A percentile compares a stretch with the other conserved stretches of the same genome.
phyloP scores from a whole-genome alignment of 1,284 basidiomycete species.

The Gymnopus androsaceus region DNA sequence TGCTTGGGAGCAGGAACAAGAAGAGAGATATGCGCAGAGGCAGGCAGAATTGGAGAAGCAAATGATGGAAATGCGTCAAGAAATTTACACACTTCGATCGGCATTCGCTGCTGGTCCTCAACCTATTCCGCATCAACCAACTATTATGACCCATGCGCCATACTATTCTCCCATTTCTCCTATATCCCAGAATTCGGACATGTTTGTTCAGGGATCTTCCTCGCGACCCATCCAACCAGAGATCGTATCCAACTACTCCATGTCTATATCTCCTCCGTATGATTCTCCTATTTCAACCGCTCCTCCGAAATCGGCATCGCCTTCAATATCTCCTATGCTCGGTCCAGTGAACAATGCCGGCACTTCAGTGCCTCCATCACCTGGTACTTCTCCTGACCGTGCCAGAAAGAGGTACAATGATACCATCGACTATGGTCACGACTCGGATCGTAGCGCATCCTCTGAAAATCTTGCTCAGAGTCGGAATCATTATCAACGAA shows the following conservation, averaged over 20 bases:
- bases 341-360: not conserved
- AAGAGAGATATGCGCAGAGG: constrained; percentile 52
- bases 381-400: not conserved
- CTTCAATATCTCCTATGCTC: constrained; percentile 7
- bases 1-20: constrained; percentile 71
- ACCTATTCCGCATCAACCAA: not conserved
- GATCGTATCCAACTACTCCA: constrained; percentile 15
- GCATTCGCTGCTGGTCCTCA: constrained; percentile 27
- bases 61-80: constrained; percentile 58
- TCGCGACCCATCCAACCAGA: constrained; percentile 26
- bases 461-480: not conserved
- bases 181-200: constrained; percentile 29
- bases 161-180: constrained; percentile 40
- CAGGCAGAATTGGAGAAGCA: constrained; percentile 62
- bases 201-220: constrained; percentile 46
- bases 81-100: constrained; percentile 54
- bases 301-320: not conserved
- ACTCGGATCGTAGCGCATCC: not conserved
- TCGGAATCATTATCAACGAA: constrained; percentile 1
- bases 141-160: not conserved
- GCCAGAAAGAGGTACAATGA: not conserved
- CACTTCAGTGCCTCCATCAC: not conserved
- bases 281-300: not conserved
- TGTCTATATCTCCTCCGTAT: constrained; percentile 15
- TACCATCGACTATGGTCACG: not conserved